Conservation (phyloP, 257 asterid genomes). For the Lycium ferocissimum region DNA sequence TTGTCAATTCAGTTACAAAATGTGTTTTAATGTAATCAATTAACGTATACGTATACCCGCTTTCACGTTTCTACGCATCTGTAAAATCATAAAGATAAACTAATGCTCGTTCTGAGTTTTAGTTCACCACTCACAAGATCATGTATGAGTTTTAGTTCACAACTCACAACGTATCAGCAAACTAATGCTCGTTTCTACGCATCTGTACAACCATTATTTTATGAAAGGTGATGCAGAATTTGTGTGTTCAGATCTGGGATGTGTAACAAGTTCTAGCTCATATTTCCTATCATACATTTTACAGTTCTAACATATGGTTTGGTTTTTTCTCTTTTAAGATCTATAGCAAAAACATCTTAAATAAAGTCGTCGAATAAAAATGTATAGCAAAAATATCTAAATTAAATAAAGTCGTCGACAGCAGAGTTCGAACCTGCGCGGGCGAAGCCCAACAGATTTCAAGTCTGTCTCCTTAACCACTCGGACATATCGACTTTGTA, state of each 20-base stretch:
- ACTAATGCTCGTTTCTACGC: neutral
- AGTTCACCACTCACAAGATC: neutral
- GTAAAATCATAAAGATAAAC: neutral
- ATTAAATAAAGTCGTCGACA: conserved; percentile 25
- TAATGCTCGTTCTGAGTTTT: neutral
- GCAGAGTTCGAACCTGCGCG: conserved; percentile 43
- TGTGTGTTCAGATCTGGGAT: neutral
- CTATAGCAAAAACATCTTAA: too few species aligned
- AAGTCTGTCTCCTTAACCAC: conserved; percentile 46
- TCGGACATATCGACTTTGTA: conserved; percentile 37
- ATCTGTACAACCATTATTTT: neutral
- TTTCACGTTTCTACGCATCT: neutral
- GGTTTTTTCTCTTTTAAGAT: neutral
- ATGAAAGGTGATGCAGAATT: neutral
- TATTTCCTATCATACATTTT: neutral
- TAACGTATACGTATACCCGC: neutral
- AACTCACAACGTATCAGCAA: too few species aligned
- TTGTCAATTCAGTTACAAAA: conserved; percentile 5
- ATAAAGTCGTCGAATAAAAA: conserved; percentile 21
- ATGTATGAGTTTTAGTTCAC: neutral
- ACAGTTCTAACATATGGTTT: neutral
- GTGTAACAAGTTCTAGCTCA: neutral
- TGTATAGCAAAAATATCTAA: too few species aligned
- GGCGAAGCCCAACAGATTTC: conserved; percentile 42
- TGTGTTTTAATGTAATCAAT: neutral